Evolutionary conservation across 768 basidiomycete genomes (phyloP).

Genomic region (Phylloporus scabripes): DNA sequence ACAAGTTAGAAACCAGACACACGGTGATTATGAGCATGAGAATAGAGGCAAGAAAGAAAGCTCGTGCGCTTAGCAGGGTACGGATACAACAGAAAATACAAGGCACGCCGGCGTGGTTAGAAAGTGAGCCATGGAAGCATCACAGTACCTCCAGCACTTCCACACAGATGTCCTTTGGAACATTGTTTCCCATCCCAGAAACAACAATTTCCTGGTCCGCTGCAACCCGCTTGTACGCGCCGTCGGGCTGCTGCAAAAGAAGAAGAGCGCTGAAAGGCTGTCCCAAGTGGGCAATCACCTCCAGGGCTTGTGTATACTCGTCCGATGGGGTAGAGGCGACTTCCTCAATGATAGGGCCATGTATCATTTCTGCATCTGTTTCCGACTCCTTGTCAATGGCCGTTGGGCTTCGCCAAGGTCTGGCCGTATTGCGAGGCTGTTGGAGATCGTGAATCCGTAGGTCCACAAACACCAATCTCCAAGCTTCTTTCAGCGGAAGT

Average conservation of each 20-base stretch:
- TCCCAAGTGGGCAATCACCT: too few relatives aligned
- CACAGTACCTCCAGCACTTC: slow-evolving; percentile 3
- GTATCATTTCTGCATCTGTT: neutral
- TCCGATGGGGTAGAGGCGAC: neutral
- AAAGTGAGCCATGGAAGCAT: neutral
- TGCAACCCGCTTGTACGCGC: neutral
- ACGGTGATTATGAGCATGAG: too few relatives aligned
- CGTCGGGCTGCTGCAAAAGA: neutral
- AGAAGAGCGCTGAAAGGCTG: slow-evolving; percentile 4
- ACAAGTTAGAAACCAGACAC: too few relatives aligned
- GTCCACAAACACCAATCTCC: neutral
- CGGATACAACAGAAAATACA: too few relatives aligned
- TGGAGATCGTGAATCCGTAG: neutral
- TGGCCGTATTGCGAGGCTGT: neutral
- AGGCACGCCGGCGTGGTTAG: neutral
- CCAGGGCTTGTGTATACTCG: neutral
- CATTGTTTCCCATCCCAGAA: neutral
- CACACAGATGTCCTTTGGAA: neutral
- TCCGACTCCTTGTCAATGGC: too few relatives aligned
- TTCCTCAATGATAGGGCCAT: neutral
- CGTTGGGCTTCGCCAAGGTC: neutral
- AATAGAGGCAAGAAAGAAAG: too few relatives aligned
- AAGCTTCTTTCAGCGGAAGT: neutral
- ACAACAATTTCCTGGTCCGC: slow-evolving; percentile 4
- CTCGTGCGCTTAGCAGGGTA: too few relatives aligned